A percentile compares a stretch with the other conserved stretches of the same genome.
These are phyloP conservation scores for Trifolium repens DNA, from an alignment of 306 rosid species.

Conservation along the genomic window DNA sequence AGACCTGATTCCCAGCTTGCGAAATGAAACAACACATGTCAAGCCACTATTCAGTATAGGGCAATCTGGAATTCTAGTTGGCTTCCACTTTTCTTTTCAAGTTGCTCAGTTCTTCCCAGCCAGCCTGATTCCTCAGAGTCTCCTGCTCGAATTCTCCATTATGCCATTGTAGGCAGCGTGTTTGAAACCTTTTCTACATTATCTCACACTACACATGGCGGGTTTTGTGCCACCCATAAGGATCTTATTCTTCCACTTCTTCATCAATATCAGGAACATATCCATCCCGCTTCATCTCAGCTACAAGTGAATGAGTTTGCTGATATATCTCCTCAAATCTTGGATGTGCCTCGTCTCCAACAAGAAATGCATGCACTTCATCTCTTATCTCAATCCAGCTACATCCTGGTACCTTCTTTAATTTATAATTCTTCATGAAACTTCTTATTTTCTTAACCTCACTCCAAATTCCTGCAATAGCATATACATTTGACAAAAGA, in stretches of 20 bases:
- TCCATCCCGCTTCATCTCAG: conserved; percentile 70
- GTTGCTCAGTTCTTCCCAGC: neutral
- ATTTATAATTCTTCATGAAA: conserved; percentile 61
- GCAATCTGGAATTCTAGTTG: neutral
- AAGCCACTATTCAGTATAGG: neutral
- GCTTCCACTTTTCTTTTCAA: conserved; percentile 8
- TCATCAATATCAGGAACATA: conserved; percentile 53
- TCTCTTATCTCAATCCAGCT: conserved; percentile 94
- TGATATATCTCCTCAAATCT: conserved; percentile 66
- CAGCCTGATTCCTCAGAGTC: neutral
- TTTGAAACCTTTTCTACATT: conserved; percentile 24
- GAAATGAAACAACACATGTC: conserved; percentile 2
- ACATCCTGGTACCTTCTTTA: conserved; percentile 91
- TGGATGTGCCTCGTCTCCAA: conserved; percentile 88
- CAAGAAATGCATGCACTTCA: conserved; percentile 77
- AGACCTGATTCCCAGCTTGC: conserved; percentile 12
- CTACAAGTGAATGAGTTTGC: conserved; percentile 59
- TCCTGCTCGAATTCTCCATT: neutral
- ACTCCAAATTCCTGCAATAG: conserved; percentile 75
- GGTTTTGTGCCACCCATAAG: conserved; percentile 30
- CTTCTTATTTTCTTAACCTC: conserved; percentile 71
- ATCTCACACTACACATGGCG: conserved; percentile 25
- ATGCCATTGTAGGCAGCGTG: neutral
- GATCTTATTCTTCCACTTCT: conserved; percentile 51
- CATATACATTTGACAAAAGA: conserved; percentile 75